phyloP scores from a whole-genome alignment of 352 stramenopile genomes.

The Phytophthora sp. region DNA sequence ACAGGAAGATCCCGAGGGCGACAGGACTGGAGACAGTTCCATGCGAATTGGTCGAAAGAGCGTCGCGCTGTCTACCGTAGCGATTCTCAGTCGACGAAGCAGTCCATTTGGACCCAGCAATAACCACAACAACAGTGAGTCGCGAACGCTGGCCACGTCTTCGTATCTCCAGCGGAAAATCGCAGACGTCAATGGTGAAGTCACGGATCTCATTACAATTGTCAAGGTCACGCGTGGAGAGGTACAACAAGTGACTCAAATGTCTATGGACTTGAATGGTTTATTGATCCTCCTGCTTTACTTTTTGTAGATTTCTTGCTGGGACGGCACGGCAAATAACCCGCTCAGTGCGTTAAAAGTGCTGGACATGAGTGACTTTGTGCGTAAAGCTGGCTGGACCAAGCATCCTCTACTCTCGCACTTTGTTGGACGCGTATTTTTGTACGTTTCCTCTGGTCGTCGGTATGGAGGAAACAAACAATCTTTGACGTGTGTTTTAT shows the following conservation, averaged over 20 bases:
- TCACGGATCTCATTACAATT: slow-evolving; percentile 77
- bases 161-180: slow-evolving; percentile 56
- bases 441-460: slow-evolving; percentile 38
- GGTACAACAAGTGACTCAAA: too few species aligned
- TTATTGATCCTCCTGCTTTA: too few species aligned
- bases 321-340: slow-evolving; percentile 59
- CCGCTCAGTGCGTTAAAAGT: slow-evolving; percentile 50
- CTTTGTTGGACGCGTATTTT: slow-evolving; percentile 72
- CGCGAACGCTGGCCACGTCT: slow-evolving; percentile 41
- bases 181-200: slow-evolving; percentile 47
- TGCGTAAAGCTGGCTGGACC: slow-evolving; percentile 69
- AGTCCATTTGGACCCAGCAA: slow-evolving; percentile 32
- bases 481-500: background rate
- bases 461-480: background rate
- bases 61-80: slow-evolving; percentile 28
- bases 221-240: slow-evolving; percentile 76
- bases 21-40: background rate
- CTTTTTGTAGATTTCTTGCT: slow-evolving; percentile 69
- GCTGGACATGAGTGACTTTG: slow-evolving; percentile 78
- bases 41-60: slow-evolving; percentile 27
- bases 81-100: slow-evolving; percentile 42
- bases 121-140: slow-evolving; percentile 33
- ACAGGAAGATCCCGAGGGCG: slow-evolving; percentile 18
- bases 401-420: slow-evolving; percentile 77
- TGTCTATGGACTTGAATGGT: too few species aligned